Conservation (phyloP, 352 stramenopile genomes). For the Globisporangium polare region DNA sequence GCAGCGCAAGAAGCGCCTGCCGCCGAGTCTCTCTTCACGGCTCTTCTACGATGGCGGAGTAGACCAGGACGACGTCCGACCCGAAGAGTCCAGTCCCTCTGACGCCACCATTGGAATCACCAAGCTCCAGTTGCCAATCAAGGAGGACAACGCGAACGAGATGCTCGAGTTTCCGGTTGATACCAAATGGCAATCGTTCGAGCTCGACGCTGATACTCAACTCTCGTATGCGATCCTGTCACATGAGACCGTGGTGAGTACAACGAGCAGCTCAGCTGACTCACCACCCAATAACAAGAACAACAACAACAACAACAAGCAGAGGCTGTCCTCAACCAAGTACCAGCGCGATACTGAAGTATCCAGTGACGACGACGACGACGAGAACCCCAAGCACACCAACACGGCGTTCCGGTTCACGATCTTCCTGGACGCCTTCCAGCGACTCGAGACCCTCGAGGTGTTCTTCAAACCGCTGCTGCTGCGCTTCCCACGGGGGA, state of each 20-base stretch:
- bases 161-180: constrained; percentile 34
- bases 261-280: neutral
- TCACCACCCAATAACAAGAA: neutral
- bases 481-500: constrained; percentile 53
- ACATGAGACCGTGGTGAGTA: constrained; percentile 16
- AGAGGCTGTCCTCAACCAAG: neutral
- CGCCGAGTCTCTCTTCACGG: neutral
- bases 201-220: constrained; percentile 38
- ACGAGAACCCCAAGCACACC: constrained; percentile 3
- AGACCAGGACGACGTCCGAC: neutral
- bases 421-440: constrained; percentile 64
- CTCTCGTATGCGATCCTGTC: constrained; percentile 52
- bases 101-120: neutral
- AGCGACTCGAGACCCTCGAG: constrained; percentile 53
- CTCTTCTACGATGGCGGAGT: neutral
- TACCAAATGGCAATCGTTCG: constrained; percentile 35
- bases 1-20: constrained; percentile 15
- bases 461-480: constrained; percentile 56
- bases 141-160: constrained; percentile 11
- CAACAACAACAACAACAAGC: too few relatives aligned
- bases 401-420: constrained; percentile 46
- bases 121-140: constrained; percentile 1
- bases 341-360: constrained; percentile 11
- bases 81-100: neutral
- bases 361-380: constrained; percentile 14